Base-by-base conservation (phyloP, 2,329 filamentous ascomycete species). In the Diaporthe nobilis region DNA sequence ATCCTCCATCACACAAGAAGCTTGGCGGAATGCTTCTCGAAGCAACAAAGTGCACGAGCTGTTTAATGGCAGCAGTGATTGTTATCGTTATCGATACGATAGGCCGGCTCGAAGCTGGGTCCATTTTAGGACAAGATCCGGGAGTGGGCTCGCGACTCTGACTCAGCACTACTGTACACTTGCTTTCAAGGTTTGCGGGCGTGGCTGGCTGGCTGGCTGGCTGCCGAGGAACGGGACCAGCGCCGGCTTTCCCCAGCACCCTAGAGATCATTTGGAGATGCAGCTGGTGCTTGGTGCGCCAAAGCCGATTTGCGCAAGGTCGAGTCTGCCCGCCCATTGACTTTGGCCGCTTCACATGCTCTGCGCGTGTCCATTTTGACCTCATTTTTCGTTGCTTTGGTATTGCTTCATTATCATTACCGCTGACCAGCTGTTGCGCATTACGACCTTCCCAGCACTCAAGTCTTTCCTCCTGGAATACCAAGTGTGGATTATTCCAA, bases 271-370 rank as follows among this genome's bases (percentile, higher is more conserved):
- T 47, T 49, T 49, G 61, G 42, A 49, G 61, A 68, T 28, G 65
- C 65, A 39, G 65, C 65, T 68, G 57, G 9, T 60, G 67, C 51
- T 58, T 57, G 37, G 25, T 53, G 71, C 71, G 57, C 71, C 57
- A 53, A 42, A 25, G 44, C 51, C 34, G 58, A 51, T 65, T 73
- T 73, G 71, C 58, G 58, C 58, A 67, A 55, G 20, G 47, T n/a
- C 58, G 58, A 65, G 58, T 65, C 49, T 73, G 71, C 58, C 34
- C 34, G 49, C 57, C 58, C 58, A 73, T 73, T 73, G 71, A 65
- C 47, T 65, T 65, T 65, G 20, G n/a, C 47, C 58, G 25, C 49
- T 57, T 57, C 58, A 57, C 58, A 47, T 73, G 58, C 51, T 37
- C 22, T n/a, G 34, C 37, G 28, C 42, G 5, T 44, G 42, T 44